Conservation (phyloP, 1,284 basidiomycete genomes). For the Pseudozyma thailandica region DNA sequence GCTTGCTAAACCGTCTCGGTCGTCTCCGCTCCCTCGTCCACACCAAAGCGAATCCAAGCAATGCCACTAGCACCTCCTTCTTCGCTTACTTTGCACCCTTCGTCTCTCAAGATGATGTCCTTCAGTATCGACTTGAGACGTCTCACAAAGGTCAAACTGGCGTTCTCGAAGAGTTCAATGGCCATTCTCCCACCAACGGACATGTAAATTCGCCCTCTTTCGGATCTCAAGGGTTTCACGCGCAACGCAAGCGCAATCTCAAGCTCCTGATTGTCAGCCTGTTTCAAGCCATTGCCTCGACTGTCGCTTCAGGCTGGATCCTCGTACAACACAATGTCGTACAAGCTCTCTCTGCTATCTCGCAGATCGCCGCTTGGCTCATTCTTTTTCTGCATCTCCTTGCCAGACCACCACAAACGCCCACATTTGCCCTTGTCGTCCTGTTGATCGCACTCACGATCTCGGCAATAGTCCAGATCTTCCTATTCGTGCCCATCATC, state of each 20-base stretch:
- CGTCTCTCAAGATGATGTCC: slow-evolving; percentile 32
- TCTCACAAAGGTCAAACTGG: too few species aligned
- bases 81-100: slow-evolving; percentile 33
- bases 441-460: slow-evolving; percentile 20
- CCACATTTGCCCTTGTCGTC: slow-evolving; percentile 15
- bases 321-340: not conserved
- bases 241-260: slow-evolving; percentile 25
- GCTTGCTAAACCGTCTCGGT: not conserved
- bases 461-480: slow-evolving; percentile 11
- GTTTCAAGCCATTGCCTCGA: slow-evolving; percentile 17
- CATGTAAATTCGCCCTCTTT: not conserved
- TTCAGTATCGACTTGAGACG: slow-evolving; percentile 10
- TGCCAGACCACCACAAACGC: slow-evolving; percentile 27
- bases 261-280: slow-evolving; percentile 17
- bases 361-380: slow-evolving; percentile 17
- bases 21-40: not conserved
- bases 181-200: not conserved
- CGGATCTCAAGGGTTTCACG: slow-evolving; percentile 8
- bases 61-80: not conserved
- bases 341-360: not conserved
- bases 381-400: slow-evolving; percentile 24
- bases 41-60: not conserved
- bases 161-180: not conserved
- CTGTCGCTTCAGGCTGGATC: not conserved
- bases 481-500: slow-evolving; percentile 19